Evolutionary conservation across 371 early-diverging fungal genomes (phyloP), one percentile per base, ranked within the genome.

Genomic region (Choanephora cucurbitarum): DNA sequence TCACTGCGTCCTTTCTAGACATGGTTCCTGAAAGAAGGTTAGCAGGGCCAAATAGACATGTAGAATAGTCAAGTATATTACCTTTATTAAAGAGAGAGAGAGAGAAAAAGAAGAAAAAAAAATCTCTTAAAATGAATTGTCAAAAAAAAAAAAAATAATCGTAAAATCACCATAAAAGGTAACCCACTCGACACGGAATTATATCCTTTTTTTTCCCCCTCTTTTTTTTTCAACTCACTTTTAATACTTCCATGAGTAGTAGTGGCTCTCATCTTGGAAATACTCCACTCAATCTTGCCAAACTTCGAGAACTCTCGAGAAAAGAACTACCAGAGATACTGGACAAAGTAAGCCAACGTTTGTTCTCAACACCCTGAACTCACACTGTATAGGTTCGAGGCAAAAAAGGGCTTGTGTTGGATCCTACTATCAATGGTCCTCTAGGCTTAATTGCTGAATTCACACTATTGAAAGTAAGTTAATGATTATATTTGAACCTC

Each of bases 371-470:
- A n/a, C n/a, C n/a, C n/a, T n/a, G n/a, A n/a, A n/a, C n/a, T n/a
- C n/a, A n/a, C n/a, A n/a, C n/a, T n/a, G n/a, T n/a, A 17, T 46
- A 92, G 93, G 91, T 95, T 31, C 84, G 91, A 60, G 96, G 96
- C 34, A 83, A 85, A 59, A 97, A 95, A 69, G 89, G 88, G 13
- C 77, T 97, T 21, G 91, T 95, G 10, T 78, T 97, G 14, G 95
- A 97, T 70, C 86, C 87, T 33, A 83, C 87, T 37, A 72, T 95
- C 34, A 88, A 88, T 28, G 92, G 92, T 17, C 91, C 95, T 23
- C 76, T 97, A 42, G 89, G 91, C 75, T 73, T 89, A 45, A 82
- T 95, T 23, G 91, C 92, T 18, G 95, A 93, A 60, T 90, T 92
- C 67, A 81, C 85, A 5, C 72, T 94, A 23, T 72, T 96, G 19